Evolutionary conservation across 2,329 filamentous ascomycete species (phyloP), one percentile per base, ranked within the genome.

Genomic region (Sporothrix luriei): DNA sequence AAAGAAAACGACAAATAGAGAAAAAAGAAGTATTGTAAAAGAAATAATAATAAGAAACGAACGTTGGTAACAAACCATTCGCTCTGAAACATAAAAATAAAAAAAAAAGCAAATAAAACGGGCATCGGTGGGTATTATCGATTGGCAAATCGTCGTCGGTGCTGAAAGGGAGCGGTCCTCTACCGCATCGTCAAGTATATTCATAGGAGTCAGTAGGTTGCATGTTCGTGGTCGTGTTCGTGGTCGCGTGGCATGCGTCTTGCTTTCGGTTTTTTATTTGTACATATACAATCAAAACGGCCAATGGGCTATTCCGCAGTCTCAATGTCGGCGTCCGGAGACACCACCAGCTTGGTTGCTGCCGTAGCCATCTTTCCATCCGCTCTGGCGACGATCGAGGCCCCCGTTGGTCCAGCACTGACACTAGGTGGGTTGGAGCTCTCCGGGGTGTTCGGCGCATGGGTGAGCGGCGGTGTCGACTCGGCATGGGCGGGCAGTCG

Each of bases 361-460:
- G 61, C 40, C n/a, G 55, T 40, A 29, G 54, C 10, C 29, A 24
- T 26, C 11, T 48, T 38, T 7, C 68, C 66, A 14, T 46, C 67
- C 48, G 51, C 51, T 21, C 68, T 66, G 7, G 48, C 61, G 10
- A 51, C 69, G 29, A 61, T 43, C n/a, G 68, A 26, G 5, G 48
- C 62, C 70, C 81, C 83, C 16, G 81, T 77, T 65, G 86, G 85
- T 75, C 87, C 88, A 49, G 83, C 83, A 73, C 84, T 87, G 2
- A 87, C 86, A 77, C 88, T 91, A 4, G 88, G 86, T 2, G 89
- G 83, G 71, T 85, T 88, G 76, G 83, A 88, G 77, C 87, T 91
- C 74, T 88, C 87, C 1, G 89, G 89, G 72, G 88, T 91, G 76
- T 91, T 91, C 51, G 87, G 86, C 74, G 90, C 89, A 74, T 85